Percentiles rank a stretch among this genome's conserved stretches.
Conservation (phyloP, 257 asterid genomes). For the Gentiana dahurica region DNA sequence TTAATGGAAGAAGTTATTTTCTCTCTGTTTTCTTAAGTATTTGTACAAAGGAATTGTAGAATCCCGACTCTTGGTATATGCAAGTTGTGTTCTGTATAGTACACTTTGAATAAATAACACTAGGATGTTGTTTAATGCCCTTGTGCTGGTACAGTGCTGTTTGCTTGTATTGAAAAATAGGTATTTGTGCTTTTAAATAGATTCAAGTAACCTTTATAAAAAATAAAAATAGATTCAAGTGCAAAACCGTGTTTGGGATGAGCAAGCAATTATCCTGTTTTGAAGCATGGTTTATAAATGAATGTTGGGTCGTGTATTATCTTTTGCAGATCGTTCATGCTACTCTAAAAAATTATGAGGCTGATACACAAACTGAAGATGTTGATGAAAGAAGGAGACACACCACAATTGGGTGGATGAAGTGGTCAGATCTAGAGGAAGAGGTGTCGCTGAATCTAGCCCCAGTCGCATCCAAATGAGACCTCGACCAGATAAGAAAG, state of each 20-base stretch:
- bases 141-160: too few relatives aligned
- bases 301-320: conserved; percentile 2
- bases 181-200: too few relatives aligned
- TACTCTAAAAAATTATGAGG: conserved; percentile 68
- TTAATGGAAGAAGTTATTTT: too few relatives aligned
- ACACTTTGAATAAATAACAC: too few relatives aligned
- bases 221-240: too few relatives aligned
- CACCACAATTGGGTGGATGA: conserved; percentile 98
- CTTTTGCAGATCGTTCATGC: conserved; percentile 61
- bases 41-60: too few relatives aligned
- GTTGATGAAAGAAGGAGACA: conserved; percentile 60
- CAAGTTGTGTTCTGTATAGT: too few relatives aligned
- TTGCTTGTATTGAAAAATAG: too few relatives aligned
- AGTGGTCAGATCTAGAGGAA: conserved; percentile 84
- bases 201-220: too few relatives aligned
- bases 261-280: neutral
- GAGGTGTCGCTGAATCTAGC: conserved; percentile 65
- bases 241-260: neutral
- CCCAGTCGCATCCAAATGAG: conserved; percentile 44
- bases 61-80: too few relatives aligned
- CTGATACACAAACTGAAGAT: conserved; percentile 41
- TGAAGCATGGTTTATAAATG: neutral
- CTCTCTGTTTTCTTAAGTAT: too few relatives aligned
- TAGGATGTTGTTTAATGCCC: too few relatives aligned
- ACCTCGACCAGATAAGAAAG: conserved; percentile 66